Base-by-base conservation (phyloP, 805 yeast genomes). In the Yarrowia sp. region DNA sequence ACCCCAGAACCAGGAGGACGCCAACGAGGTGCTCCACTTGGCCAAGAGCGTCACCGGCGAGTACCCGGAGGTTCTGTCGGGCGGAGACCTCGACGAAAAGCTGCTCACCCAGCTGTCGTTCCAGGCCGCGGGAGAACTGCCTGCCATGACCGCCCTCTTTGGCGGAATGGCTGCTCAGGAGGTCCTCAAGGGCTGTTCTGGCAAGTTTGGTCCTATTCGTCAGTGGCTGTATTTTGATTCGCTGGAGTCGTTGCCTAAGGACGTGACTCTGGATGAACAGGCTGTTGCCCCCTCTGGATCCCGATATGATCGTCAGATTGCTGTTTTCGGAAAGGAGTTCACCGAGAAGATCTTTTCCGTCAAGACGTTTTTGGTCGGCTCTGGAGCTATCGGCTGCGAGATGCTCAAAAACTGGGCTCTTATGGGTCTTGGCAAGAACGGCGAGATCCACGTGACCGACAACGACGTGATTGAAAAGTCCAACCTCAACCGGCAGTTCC, bases 381-480 rank as follows among this genome's bases (percentile, higher is more conserved):
- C 98, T 1, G 99, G 99, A 77, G 99, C 99, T 19, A 95, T 95
- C 82, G 99, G 99, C 48, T 95, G 99, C 82, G 99, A 95, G 81
- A 94, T 95, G 93, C 83, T 95, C 75, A 95, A 95, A 80, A 93
- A 92, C 77, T 95, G 98, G 98, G 97, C 99, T 5, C 85, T 95
- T 85, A 84, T 93, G 86, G 99, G 99, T 55, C 81, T 95, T 32
- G 98, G 98, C 50, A 91, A 93, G 48, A 79, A 89, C 3, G 99
- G 99, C 74, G 85, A 86, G 74, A 90, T 95, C 70, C 80, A 81
- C 67, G 89, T 95, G 58, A 95, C 99, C 35, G 99, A 94, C 79
- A 95, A 89, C 77, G 99, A 95, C 77, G 86, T 95, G 7, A 95
- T 95, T 76, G 99, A 95, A 79, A 92, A 92, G 79, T 92, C 97